These are phyloP conservation scores for Leonotis leonurus DNA, from an alignment of 257 asterid genomes.

Conservation along the genomic window DNA sequence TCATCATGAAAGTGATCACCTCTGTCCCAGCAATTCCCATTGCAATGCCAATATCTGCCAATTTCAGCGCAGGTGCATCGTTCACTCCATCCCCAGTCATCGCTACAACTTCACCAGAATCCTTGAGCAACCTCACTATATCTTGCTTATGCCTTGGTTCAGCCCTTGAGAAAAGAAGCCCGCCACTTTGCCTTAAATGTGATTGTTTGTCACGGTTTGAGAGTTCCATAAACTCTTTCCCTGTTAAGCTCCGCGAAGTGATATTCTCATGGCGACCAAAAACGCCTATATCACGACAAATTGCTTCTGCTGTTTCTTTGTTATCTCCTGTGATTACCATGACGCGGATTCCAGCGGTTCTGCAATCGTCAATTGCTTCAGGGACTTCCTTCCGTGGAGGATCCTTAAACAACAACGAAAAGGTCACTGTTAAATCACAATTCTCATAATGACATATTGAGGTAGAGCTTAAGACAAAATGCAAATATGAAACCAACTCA, in stretches of 20 bases:
- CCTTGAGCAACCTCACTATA: constrained; percentile 95
- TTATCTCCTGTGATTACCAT: constrained; percentile 98
- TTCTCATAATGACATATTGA: neutral
- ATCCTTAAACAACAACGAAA: constrained; percentile 43
- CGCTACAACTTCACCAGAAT: constrained; percentile 94
- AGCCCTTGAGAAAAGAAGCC: constrained; percentile 98
- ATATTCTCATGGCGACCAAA: constrained; percentile 74
- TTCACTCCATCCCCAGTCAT: constrained; percentile 99
- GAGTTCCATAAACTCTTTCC: constrained; percentile 79
- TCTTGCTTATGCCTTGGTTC: constrained; percentile 99
- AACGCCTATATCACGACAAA: constrained; percentile 93
- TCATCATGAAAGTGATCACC: constrained; percentile 30
- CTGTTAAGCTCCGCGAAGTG: constrained; percentile 73
- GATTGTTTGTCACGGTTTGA: constrained; percentile 38
- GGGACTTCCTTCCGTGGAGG: constrained; percentile 99
- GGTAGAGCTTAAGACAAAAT: neutral
- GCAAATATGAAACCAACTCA: constrained; percentile 33
- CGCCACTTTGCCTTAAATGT: constrained; percentile 67
- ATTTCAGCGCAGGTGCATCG: constrained; percentile 90
- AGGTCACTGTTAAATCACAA: neutral
- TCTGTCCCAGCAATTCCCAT: constrained; percentile 99
- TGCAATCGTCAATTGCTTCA: constrained; percentile 87
- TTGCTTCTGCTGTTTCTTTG: constrained; percentile 94
- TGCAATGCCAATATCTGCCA: constrained; percentile 98
- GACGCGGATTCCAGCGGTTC: constrained; percentile 95